phyloP scores from a whole-genome alignment of 768 basidiomycete species.

The Sporobolomyces pararoseus region DNA sequence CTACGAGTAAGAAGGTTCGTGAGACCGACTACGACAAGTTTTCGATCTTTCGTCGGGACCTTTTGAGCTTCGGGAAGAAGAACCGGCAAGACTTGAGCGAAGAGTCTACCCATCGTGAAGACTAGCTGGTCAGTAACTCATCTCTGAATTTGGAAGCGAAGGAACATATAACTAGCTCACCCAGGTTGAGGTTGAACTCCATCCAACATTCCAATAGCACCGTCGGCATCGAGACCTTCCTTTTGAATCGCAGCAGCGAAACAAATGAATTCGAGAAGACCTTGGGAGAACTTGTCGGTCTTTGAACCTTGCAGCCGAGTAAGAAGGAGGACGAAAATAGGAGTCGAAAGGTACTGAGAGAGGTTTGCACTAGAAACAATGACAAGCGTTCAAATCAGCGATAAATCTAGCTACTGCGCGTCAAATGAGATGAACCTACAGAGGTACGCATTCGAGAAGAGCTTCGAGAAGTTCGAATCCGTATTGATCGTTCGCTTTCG shows the following conservation, averaged over 20 bases:
- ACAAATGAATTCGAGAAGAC: slow-evolving; percentile 72
- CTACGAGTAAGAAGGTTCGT: slow-evolving; percentile 74
- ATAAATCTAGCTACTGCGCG: neutral
- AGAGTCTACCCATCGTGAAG: slow-evolving; percentile 59
- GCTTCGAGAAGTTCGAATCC: slow-evolving; percentile 84
- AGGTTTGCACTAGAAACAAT: slow-evolving; percentile 57
- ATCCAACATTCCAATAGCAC: slow-evolving; percentile 71
- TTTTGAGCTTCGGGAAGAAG: slow-evolving; percentile 75
- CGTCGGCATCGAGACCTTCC: slow-evolving; percentile 71
- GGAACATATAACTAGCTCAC: too few species aligned
- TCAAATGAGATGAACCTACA: slow-evolving; percentile 56
- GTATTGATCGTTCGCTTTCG: slow-evolving; percentile 72
- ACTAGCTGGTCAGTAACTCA: too few species aligned
- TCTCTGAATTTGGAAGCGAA: too few species aligned
- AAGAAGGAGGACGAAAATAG: slow-evolving; percentile 67
- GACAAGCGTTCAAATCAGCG: neutral
- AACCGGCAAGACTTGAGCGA: slow-evolving; percentile 72
- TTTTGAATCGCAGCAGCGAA: slow-evolving; percentile 71
- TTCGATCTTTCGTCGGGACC: slow-evolving; percentile 75
- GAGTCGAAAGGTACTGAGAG: slow-evolving; percentile 67
- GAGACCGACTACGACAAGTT: slow-evolving; percentile 74
- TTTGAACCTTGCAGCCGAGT: slow-evolving; percentile 78
- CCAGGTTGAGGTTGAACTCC: slow-evolving; percentile 66
- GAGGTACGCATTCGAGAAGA: slow-evolving; percentile 66
- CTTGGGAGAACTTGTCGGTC: slow-evolving; percentile 80